phyloP scores from a whole-genome alignment of 768 basidiomycete genomes.

The Auriscalpium orientale region DNA sequence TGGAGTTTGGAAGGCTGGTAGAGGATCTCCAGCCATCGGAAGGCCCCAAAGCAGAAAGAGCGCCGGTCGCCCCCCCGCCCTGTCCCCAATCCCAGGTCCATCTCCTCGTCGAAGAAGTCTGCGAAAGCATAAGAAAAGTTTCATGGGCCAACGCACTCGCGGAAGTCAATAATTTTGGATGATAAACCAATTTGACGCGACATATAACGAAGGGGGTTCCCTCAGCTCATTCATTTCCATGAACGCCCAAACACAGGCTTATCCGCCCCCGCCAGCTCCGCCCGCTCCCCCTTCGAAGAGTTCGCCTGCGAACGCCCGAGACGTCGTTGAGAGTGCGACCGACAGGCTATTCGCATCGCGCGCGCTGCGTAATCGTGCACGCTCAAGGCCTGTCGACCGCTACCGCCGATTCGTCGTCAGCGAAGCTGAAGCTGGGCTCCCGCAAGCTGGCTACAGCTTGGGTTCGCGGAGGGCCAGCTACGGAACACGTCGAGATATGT shows the following conservation, averaged over 20 bases:
- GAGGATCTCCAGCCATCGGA: conserved; percentile 45
- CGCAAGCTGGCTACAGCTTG: conserved; percentile 40
- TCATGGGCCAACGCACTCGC: conserved; percentile 67
- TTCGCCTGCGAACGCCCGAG: not conserved
- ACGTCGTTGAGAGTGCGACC: conserved; percentile 8
- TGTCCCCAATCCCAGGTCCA: not conserved
- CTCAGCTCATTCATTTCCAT: conserved; percentile 2
- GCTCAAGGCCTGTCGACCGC: conserved; percentile 58
- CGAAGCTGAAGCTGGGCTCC: conserved; percentile 34
- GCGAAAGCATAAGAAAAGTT: conserved; percentile 60
- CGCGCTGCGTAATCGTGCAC: conserved; percentile 51
- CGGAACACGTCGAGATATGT: conserved; percentile 34
- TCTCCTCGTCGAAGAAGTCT: conserved; percentile 23
- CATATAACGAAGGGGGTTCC: conserved; percentile 11
- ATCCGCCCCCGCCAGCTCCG: not conserved
- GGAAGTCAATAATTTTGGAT: conserved; percentile 32
- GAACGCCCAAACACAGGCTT: not conserved
- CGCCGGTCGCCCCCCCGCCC: conserved; percentile 5
- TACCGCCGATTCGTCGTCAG: conserved; percentile 56
- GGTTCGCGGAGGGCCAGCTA: conserved; percentile 47
- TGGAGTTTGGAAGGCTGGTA: conserved; percentile 42
- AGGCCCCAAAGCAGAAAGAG: conserved; percentile 28
- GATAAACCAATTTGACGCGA: not conserved
- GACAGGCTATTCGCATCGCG: conserved; percentile 23
- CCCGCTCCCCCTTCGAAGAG: conserved; percentile 16